Conservation (phyloP, 345 rosid genomes). For the Camelina laxa region DNA sequence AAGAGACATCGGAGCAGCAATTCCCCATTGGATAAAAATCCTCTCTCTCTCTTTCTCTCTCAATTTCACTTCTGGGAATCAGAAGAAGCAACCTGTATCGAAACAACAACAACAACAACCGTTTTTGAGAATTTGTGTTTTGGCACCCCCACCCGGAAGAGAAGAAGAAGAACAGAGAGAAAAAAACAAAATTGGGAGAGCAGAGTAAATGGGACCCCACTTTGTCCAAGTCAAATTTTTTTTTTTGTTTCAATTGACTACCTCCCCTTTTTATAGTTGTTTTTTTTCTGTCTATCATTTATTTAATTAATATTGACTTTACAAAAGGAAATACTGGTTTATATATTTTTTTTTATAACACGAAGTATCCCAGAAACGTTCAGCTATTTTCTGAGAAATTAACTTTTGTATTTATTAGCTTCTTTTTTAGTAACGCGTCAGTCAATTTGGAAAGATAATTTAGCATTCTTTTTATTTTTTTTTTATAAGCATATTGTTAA, state of each 20-base stretch:
- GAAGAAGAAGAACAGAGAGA: background rate
- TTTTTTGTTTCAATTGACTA: background rate
- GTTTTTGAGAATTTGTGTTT: background rate
- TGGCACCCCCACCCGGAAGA: background rate
- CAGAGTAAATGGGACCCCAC: constrained; percentile 25
- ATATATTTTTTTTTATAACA: background rate
- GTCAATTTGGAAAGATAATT: constrained; percentile 1
- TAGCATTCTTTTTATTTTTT: too few species aligned
- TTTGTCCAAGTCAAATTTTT: background rate
- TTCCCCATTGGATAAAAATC: constrained; percentile 59
- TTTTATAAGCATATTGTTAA: too few species aligned
- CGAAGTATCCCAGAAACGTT: constrained; percentile 37
- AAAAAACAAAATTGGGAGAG: background rate
- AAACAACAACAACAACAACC: constrained; percentile 14
- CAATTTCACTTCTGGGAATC: background rate
- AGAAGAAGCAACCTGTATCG: constrained; percentile 12
- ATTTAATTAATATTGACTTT: constrained; percentile 7
- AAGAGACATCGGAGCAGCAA: constrained; percentile 60
- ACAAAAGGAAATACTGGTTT: background rate
- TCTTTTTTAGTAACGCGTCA: background rate
- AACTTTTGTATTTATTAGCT: background rate
- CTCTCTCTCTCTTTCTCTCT: too few species aligned
- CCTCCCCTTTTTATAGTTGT: constrained; percentile 1
- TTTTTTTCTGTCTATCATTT: background rate
- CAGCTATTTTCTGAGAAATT: constrained; percentile 20